Conservation (phyloP, 352 stramenopile species). For the Pythium aphanidermatum region DNA sequence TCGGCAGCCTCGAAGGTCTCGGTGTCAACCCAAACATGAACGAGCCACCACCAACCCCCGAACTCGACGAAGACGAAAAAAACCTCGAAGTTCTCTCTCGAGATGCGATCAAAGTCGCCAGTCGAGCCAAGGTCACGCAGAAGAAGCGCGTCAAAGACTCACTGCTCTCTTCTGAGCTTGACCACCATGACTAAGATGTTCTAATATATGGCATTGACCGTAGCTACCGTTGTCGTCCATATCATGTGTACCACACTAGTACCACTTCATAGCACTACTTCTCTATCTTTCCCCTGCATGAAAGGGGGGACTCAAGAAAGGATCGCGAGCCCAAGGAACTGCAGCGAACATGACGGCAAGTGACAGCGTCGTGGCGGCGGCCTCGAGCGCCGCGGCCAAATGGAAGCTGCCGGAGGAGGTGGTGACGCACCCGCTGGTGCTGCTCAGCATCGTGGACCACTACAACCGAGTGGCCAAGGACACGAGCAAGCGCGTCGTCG, state of each 20-base stretch:
- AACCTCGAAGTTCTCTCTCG: constrained; percentile 39
- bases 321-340: too few relatives aligned
- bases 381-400: constrained; percentile 6
- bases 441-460: constrained; percentile 98
- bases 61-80: constrained; percentile 32
- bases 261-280: constrained; percentile 20
- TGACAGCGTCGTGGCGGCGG: not conserved
- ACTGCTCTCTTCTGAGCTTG: too few relatives aligned
- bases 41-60: constrained; percentile 14
- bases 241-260: constrained; percentile 12
- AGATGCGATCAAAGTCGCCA: constrained; percentile 63
- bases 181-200: too few relatives aligned
- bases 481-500: constrained; percentile 98
- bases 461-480: constrained; percentile 98
- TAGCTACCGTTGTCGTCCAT: not conserved
- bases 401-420: constrained; percentile 87
- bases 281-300: constrained; percentile 17
- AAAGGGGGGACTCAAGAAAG: constrained; percentile 8
- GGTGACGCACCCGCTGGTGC: constrained; percentile 97
- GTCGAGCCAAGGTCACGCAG: constrained; percentile 44
- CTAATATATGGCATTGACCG: not conserved
- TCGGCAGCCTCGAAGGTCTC: not conserved
- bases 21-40: constrained; percentile 8
- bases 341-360: constrained; percentile 8
- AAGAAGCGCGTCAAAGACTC: constrained; percentile 36